phyloP scores from a whole-genome alignment of 371 early-diverging fungal genomes.

The Smittium culicis region DNA sequence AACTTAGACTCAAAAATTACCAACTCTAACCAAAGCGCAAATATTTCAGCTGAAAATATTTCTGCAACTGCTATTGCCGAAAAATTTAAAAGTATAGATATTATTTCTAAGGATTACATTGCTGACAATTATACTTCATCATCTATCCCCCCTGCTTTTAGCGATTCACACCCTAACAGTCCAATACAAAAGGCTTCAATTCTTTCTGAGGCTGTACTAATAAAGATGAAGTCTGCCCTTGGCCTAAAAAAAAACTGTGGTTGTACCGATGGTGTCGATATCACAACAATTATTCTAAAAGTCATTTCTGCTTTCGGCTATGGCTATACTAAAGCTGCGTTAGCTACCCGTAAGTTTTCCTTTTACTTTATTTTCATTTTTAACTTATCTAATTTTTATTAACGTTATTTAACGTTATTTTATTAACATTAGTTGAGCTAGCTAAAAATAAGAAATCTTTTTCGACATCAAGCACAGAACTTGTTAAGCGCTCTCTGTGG shows the following conservation, averaged over 20 bases:
- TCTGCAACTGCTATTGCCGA: no score
- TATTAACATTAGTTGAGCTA: no score
- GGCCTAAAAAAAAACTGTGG: neutral
- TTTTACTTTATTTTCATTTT: neutral
- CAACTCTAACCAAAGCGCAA: neutral
- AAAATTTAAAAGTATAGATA: neutral
- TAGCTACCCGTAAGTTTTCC: neutral
- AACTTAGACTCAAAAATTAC: neutral
- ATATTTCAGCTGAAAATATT: neutral
- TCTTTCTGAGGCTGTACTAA: neutral
- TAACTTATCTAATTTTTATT: no score
- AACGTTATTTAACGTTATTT: no score
- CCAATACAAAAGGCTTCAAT: neutral
- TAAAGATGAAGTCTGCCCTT: slow-evolving; percentile 2
- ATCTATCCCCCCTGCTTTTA: no score
- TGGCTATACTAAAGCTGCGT: neutral
- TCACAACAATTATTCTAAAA: neutral
- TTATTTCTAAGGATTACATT: neutral
- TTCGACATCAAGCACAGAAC: neutral
- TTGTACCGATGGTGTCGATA: neutral
- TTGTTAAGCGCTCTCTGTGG: neutral
- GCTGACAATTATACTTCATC: neutral
- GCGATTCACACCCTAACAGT: neutral
- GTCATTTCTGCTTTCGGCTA: neutral
- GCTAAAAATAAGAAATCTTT: no score